A percentile compares a stretch with the other conserved stretches of the same genome.
These are phyloP conservation scores for Tagetes erecta DNA, from an alignment of 129 eudicot genomes.

Conservation along the genomic window DNA sequence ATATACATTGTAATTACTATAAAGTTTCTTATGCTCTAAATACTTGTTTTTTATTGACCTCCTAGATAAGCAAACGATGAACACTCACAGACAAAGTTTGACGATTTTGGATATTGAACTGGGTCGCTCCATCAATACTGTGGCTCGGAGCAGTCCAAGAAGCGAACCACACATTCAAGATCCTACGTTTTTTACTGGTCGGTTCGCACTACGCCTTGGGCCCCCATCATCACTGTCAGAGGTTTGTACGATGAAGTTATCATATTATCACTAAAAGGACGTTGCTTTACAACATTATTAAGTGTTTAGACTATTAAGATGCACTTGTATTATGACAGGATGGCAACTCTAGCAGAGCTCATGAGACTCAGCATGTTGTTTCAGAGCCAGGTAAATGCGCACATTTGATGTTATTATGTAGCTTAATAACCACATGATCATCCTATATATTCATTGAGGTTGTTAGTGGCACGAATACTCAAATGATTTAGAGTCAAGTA, in stretches of 20 bases:
- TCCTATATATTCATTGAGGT: no score
- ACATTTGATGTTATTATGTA: background rate
- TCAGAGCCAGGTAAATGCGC: background rate
- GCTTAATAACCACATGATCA: no score
- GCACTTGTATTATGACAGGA: constrained; percentile 9
- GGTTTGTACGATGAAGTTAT: no score
- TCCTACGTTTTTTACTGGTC: no score
- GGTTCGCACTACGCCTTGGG: no score
- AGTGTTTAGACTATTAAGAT: background rate
- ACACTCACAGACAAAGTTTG: background rate
- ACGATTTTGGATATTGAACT: background rate
- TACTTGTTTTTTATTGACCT: background rate
- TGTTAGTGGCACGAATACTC: no score
- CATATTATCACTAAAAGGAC: background rate
- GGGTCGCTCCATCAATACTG: background rate
- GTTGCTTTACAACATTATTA: background rate
- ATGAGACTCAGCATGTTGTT: background rate
- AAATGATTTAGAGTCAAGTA: no score
- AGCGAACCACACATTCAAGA: background rate
- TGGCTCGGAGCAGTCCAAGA: background rate
- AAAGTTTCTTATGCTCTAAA: background rate
- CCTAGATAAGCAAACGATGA: background rate
- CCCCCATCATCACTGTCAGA: no score
- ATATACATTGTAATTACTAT: background rate
- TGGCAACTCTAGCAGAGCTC: background rate